Evolutionary conservation across 768 basidiomycete genomes (phyloP).

Genomic region (Floccularia luteovirens): DNA sequence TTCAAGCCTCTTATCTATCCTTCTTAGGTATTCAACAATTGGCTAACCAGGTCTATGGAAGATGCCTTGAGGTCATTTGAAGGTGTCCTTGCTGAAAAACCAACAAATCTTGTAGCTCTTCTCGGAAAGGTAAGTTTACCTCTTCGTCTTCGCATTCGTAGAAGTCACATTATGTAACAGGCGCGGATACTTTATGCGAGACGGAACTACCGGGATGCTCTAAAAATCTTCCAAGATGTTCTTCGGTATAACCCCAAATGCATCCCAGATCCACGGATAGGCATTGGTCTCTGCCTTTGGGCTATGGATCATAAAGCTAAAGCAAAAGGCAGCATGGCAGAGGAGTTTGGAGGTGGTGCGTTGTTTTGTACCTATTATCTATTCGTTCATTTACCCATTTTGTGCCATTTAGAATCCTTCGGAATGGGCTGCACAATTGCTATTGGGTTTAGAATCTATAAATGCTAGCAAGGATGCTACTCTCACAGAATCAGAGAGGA

Average conservation of each 20-base stretch:
- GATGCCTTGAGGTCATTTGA: constrained; percentile 82
- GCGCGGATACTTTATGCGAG: constrained; percentile 82
- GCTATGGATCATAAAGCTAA: constrained; percentile 75
- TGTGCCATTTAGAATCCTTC: constrained; percentile 50
- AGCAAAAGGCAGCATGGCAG: constrained; percentile 87
- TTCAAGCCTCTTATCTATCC: constrained; percentile 2
- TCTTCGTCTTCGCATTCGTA: background rate
- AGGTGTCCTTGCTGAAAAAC: constrained; percentile 64
- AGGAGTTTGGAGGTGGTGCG: constrained; percentile 79
- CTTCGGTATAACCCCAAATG: constrained; percentile 72
- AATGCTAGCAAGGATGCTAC: constrained; percentile 76
- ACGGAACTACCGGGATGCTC: constrained; percentile 68
- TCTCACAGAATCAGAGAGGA: constrained; percentile 56
- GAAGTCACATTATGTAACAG: constrained; percentile 24
- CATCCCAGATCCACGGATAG: constrained; percentile 89
- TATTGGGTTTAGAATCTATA: constrained; percentile 81
- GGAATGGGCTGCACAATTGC: constrained; percentile 72
- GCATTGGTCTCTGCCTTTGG: constrained; percentile 93
- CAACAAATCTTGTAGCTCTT: constrained; percentile 82
- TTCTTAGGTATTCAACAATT: constrained; percentile 72
- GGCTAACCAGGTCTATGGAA: constrained; percentile 71
- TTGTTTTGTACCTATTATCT: constrained; percentile 7
- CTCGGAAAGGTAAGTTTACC: constrained; percentile 65
- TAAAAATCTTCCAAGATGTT: constrained; percentile 83
- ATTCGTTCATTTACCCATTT: background rate